These are phyloP conservation scores for Aspergillus sparsus DNA, from an alignment of 495 filamentous ascomycete genomes.

Conservation along the genomic window DNA sequence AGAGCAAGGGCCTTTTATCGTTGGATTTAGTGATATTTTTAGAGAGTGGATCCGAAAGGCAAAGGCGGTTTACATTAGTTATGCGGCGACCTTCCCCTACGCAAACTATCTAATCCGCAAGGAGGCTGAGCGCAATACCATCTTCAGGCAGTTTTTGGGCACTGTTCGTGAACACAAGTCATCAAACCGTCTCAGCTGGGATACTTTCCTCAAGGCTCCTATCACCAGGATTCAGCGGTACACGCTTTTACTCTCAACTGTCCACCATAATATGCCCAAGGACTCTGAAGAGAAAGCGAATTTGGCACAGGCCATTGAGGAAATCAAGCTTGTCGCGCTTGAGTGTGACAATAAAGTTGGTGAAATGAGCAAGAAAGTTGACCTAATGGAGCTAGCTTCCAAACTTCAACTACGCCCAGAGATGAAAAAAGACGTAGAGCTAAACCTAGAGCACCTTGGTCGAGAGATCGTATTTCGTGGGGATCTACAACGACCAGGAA, in stretches of 20 bases:
- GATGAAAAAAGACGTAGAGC: conserved; percentile 78
- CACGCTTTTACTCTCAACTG: conserved; percentile 76
- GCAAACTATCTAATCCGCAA: conserved; percentile 81
- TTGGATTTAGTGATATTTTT: conserved; percentile 96
- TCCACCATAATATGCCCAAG: conserved; percentile 76
- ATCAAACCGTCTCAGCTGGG: conserved; percentile 88
- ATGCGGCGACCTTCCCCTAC: conserved; percentile 82
- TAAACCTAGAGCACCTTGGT: conserved; percentile 90
- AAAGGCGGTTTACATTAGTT: conserved; percentile 83
- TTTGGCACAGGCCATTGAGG: conserved; percentile 83
- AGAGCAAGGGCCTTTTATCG: conserved; percentile 93
- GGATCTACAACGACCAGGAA: conserved; percentile 84
- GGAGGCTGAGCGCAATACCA: conserved; percentile 79
- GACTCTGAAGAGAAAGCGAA: conserved; percentile 92
- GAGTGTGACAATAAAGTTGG: conserved; percentile 95
- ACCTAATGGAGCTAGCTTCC: conserved; percentile 76
- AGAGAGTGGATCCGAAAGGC: conserved; percentile 98
- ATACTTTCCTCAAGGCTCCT: conserved; percentile 88
- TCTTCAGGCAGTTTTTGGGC: conserved; percentile 86
- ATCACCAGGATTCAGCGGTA: conserved; percentile 94
- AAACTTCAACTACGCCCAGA: conserved; percentile 82
- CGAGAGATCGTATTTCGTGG: conserved; percentile 86
- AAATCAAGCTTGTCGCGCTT: conserved; percentile 86
- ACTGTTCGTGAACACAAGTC: conserved; percentile 73
- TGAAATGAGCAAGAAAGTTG: conserved; percentile 90